Evolutionary conservation across 306 rosid genomes (phyloP).

Genomic region (Quercus wislizeni): DNA sequence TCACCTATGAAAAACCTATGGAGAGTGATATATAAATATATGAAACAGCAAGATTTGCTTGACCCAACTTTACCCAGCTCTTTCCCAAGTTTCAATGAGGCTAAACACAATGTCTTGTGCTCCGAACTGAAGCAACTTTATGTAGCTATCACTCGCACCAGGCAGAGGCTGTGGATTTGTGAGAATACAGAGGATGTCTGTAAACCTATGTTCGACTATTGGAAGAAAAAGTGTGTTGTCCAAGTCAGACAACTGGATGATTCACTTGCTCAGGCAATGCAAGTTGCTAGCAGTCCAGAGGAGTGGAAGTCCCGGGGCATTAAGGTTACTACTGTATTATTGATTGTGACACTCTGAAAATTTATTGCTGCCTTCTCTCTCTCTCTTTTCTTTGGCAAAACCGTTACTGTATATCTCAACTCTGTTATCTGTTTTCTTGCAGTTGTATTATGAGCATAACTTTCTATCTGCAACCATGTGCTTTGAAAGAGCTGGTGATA

Average conservation of each 20-base stretch:
- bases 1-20: conserved; percentile 58
- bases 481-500: conserved; percentile 72
- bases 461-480: conserved; percentile 75
- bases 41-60: conserved; percentile 57
- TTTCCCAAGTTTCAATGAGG: conserved; percentile 37
- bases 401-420: not conserved
- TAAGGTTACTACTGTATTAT: no score
- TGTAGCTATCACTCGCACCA: conserved; percentile 40
- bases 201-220: conserved; percentile 64
- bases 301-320: no score
- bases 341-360: no score
- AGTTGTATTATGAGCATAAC: conserved; percentile 58
- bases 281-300: conserved; percentile 65
- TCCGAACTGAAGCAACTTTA: conserved; percentile 71
- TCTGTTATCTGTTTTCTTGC: conserved; percentile 8
- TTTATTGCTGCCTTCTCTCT: not conserved
- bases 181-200: conserved; percentile 41
- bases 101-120: conserved; percentile 53
- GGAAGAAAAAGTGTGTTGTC: conserved; percentile 60
- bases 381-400: not conserved
- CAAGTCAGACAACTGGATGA: conserved; percentile 60
- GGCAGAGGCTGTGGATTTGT: conserved; percentile 63
- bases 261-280: conserved; percentile 74
- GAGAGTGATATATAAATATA: conserved; percentile 69
- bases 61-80: conserved; percentile 23